Base-by-base conservation (phyloP, 1,139 yeast species). In the Hyphopichia khmerensis region DNA sequence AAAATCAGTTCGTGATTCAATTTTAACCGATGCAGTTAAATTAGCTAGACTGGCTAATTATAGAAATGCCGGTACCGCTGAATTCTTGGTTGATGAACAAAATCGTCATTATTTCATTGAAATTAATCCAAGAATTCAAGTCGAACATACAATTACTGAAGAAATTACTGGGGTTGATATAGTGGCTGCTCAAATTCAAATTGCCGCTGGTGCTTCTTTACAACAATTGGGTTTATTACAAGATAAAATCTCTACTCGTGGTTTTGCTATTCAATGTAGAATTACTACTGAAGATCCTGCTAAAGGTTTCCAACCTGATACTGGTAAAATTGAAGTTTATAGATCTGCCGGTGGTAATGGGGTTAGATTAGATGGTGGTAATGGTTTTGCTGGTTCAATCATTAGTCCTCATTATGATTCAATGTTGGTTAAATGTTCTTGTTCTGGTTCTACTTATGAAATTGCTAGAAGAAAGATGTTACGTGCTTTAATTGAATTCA, bases 311-410 rank as follows among this genome's bases (percentile, higher is more conserved):
- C 97, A 88, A 68, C 99, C 99, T 15, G 99, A 93, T 63, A 95
- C 98, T 3, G 99, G 99, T 63, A 90, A 93, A 69, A 87, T 93
- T 55, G 99, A 93, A 67, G 99, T 93, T 39, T 93, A 93, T 75
- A 82, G 99, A 66, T 90, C 98, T 32, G 89, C 99, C 33, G 99
- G 99, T 72, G 99, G 99, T 76, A 93, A 93, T 62, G 99, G 99
- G 64, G 97, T 93, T 40, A 84, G 99, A 72, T 78, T 93, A 55
- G 99, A 93, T 64, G 99, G 99, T 74, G 99, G 99, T 70, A 93
- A 93, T 62, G 98, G 98, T 7, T 93, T 90, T 68, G 96, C 97
- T n/a, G 99, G 99, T 52, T 89, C 98, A 27, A 84, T 95, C 52
- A 93, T 93, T 53, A 85, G 96, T 30, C 99, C 99, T 39, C 96